These are phyloP conservation scores for Magnaporthales sp. DNA, from an alignment of 2,329 filamentous ascomycete genomes.

Conservation along the genomic window DNA sequence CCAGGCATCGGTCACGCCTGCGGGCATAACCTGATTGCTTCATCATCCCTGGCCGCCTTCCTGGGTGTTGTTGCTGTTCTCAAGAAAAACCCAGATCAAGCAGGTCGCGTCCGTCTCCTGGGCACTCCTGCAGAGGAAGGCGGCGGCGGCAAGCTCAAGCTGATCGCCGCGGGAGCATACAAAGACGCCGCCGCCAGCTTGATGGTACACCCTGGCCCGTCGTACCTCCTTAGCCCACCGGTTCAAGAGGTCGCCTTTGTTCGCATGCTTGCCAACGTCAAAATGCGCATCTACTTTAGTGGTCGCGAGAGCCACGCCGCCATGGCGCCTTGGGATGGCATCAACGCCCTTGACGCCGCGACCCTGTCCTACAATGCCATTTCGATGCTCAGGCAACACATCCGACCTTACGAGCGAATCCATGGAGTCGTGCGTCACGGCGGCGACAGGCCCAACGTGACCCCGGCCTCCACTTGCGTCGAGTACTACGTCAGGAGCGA, in stretches of 20 bases:
- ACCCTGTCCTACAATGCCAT: conserved; percentile 27
- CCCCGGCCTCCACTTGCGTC: conserved; percentile 25
- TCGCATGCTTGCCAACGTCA: conserved; percentile 14
- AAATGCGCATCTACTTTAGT: conserved; percentile 24
- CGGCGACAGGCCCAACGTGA: conserved; percentile 28
- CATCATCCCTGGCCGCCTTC: conserved; percentile 24
- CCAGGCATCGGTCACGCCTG: conserved; percentile 30
- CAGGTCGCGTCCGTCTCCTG: conserved; percentile 21
- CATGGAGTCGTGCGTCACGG: conserved; percentile 36
- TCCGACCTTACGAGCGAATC: conserved; percentile 36
- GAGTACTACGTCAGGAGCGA: conserved; percentile 35
- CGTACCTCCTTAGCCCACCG: background rate
- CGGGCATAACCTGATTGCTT: conserved; percentile 34
- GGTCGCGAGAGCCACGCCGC: conserved; percentile 35
- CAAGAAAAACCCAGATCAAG: conserved; percentile 8
- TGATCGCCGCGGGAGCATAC: conserved; percentile 33
- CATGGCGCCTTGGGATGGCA: conserved; percentile 35
- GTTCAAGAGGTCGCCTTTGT: conserved; percentile 11
- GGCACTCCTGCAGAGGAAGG: conserved; percentile 36
- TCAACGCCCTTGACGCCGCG: conserved; percentile 39
- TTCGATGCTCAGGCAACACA: conserved; percentile 36
- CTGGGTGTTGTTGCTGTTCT: conserved; percentile 21
- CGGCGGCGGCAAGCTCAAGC: conserved; percentile 32
- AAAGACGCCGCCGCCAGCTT: conserved; percentile 24
- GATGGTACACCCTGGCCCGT: conserved; percentile 28